A percentile compares a stretch with the other conserved stretches of the same genome.
phyloP scores from a whole-genome alignment of 129 eudicot genomes.

The Flaveria robusta region DNA sequence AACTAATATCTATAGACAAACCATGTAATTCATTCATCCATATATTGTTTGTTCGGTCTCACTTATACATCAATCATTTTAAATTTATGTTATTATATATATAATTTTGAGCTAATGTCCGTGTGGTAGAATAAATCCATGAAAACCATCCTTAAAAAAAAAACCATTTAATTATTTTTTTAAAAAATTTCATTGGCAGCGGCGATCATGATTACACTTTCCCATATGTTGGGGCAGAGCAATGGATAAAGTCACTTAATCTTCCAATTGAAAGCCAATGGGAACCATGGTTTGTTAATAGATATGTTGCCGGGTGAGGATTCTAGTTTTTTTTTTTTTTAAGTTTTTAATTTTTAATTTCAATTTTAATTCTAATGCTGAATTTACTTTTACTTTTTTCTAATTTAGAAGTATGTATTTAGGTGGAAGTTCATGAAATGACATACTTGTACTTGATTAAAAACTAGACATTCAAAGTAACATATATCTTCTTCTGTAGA shows the following conservation, averaged over 20 bases:
- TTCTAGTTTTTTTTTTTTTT: not conserved
- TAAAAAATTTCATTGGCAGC: slow-evolving; percentile 23
- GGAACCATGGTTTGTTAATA: slow-evolving; percentile 30
- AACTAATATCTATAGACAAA: too few relatives aligned
- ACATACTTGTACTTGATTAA: not conserved
- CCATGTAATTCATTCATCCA: too few relatives aligned
- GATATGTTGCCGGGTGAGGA: slow-evolving; percentile 37
- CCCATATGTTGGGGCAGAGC: slow-evolving; percentile 31
- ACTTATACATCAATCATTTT: too few relatives aligned
- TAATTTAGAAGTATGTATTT: too few relatives aligned
- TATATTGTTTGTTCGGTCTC: too few relatives aligned
- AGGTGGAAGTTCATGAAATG: too few relatives aligned
- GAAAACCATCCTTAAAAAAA: too few relatives aligned
- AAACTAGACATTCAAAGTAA: not conserved
- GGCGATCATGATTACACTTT: slow-evolving; percentile 47
- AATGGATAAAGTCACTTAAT: slow-evolving; percentile 36
- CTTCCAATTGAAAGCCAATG: slow-evolving; percentile 21
- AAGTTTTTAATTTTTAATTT: not conserved
- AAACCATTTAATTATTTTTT: too few relatives aligned
- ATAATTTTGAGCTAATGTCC: too few relatives aligned
- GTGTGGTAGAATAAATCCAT: too few relatives aligned
- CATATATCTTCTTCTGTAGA: slow-evolving; percentile 3
- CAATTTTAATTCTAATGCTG: not conserved
- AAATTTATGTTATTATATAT: too few relatives aligned
- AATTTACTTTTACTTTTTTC: not conserved